A percentile compares a stretch with the other conserved stretches of the same genome.
phyloP scores from a whole-genome alignment of 139 green algal genomes.

The Ulvella scutata region DNA sequence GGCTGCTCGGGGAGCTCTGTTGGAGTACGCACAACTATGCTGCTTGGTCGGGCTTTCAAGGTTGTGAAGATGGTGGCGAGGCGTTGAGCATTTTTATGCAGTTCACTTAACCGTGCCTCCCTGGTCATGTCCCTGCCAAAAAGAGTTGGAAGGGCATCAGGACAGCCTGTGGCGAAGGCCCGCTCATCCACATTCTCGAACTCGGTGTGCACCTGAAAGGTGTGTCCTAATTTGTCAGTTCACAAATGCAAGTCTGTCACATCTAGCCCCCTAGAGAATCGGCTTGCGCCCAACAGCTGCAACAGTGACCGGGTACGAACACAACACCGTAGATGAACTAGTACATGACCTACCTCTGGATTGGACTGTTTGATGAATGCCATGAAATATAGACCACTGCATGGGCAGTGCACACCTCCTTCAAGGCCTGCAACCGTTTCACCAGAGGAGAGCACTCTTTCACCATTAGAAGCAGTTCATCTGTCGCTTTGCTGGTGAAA shows the following conservation, averaged over 20 bases:
- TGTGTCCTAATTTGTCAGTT: neutral
- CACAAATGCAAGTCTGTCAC: too few relatives aligned
- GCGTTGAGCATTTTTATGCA: neutral
- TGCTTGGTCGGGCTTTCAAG: neutral
- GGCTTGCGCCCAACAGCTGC: too few relatives aligned
- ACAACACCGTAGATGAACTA: too few relatives aligned
- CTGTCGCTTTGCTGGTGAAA: neutral
- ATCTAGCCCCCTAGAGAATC: too few relatives aligned
- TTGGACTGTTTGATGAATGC: too few relatives aligned
- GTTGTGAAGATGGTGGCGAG: neutral
- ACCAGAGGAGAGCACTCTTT: neutral
- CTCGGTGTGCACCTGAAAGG: neutral
- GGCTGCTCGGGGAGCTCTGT: neutral
- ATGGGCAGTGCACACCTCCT: slow-evolving; percentile 3
- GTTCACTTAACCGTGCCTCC: neutral
- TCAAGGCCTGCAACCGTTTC: neutral
- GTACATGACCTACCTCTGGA: too few relatives aligned
- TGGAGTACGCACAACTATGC: neutral
- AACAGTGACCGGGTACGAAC: too few relatives aligned
- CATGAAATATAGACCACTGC: too few relatives aligned
- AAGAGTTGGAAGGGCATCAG: neutral
- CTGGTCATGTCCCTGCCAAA: neutral
- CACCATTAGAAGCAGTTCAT: neutral
- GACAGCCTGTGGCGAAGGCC: neutral
- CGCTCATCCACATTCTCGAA: neutral